phyloP scores from a whole-genome alignment of 2,329 filamentous ascomycete genomes.

The Sporothrix phasma region DNA sequence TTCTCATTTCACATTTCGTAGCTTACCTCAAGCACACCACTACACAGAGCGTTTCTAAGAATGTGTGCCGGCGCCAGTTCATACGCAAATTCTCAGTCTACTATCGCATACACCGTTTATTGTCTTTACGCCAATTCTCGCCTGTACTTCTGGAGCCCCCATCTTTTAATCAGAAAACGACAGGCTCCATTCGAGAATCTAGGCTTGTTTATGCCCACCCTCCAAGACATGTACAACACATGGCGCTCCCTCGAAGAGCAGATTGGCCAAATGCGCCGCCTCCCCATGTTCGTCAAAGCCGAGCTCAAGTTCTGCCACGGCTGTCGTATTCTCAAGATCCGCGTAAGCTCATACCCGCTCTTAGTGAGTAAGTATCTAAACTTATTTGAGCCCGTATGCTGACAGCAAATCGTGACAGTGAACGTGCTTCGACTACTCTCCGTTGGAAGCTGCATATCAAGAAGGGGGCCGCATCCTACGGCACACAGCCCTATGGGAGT shows the following conservation, averaged over 20 bases:
- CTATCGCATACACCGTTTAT: neutral
- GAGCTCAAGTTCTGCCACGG: slow-evolving; percentile 15
- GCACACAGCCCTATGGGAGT: neutral
- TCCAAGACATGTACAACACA: slow-evolving; percentile 21
- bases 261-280: slow-evolving; percentile 9
- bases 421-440: slow-evolving; percentile 17
- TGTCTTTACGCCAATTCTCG: too few relatives aligned
- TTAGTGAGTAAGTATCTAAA: too few relatives aligned
- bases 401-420: slow-evolving; percentile 11
- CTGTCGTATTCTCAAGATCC: slow-evolving; percentile 14
- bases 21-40: too few relatives aligned
- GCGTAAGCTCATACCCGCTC: neutral
- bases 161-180: neutral
- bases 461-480: slow-evolving; percentile 7
- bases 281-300: slow-evolving; percentile 17
- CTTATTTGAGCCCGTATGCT: neutral
- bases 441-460: slow-evolving; percentile 13
- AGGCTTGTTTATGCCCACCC: slow-evolving; percentile 13
- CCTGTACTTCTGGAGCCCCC: neutral
- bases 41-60: neutral
- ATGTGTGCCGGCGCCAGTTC: neutral
- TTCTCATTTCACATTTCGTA: neutral
- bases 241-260: slow-evolving; percentile 17
- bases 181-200: too few relatives aligned
- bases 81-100: neutral